Evolutionary conservation across 495 filamentous ascomycete species (phyloP), one percentile per base, ranked within the genome.

Genomic region (Friedmanniomyces simplex): DNA sequence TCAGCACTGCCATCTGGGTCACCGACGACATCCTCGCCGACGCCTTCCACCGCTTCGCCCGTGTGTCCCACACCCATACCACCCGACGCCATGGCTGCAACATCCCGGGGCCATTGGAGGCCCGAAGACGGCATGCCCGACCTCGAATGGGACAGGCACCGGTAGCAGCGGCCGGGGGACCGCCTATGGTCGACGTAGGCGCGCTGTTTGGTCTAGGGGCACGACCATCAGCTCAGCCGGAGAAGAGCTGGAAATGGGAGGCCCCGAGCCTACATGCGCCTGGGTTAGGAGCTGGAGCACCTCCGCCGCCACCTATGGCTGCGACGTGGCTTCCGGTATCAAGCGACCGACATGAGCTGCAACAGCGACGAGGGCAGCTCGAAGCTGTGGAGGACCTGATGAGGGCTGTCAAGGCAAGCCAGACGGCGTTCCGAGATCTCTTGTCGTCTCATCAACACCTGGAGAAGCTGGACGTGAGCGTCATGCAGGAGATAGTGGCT

Each of bases 31-130:
- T 78, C 30, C 73, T 82, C 10, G 65, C 72, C n/a, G 67, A 71
- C 8, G 73, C 76, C 7, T 75, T 79, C 50, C 68, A 71, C 55
- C 73, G 74, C 30, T 81, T 80, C 63, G 67, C 67, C 21, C 70
- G 71, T 45, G 64, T 69, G 16, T 70, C 68, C 20, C 57, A 63
- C 47, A 65, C 39, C 41, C 39, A 49, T 16, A 61, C 71, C 30
- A 36, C 21, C 48, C 46, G 59, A 60, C 74, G 79, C 26, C 68
- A 79, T 73, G 78, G 73, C 55, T 79, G 78, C 67, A 73, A 71
- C 34, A 74, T 77, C 0, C 79, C 80, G n/a, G 80, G 80, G 1
- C 80, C 80, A 50, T 65, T 83, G 65, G 80, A 83, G 66, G 79
- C 79, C n/a, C 71, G 76, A 47, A 73, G 75, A 63, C 72, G 80